Percentiles rank a stretch among this genome's conserved stretches.
These are phyloP conservation scores for Apiospora rasikravindrae DNA, from an alignment of 2,329 filamentous ascomycete genomes.

Conservation along the genomic window DNA sequence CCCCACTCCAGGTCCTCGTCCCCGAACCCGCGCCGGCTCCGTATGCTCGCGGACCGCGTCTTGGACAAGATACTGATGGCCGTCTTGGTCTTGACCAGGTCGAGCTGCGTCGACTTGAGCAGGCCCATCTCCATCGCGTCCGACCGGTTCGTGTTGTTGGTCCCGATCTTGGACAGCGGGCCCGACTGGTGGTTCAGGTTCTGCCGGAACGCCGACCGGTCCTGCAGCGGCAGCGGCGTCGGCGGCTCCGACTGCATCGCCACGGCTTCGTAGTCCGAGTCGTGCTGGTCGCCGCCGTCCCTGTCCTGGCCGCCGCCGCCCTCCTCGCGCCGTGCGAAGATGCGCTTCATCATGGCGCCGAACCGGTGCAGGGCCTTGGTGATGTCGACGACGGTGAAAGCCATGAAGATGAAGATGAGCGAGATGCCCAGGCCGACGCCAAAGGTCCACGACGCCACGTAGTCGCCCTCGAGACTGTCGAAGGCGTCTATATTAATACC, in stretches of 20 bases:
- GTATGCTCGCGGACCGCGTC: conserved; percentile 19
- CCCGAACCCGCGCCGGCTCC: conserved; percentile 19
- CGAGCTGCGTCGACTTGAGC: conserved; percentile 20
- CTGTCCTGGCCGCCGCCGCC: neutral
- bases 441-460: conserved; percentile 60
- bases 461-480: conserved; percentile 50
- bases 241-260: conserved; percentile 15
- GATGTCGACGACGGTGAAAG: conserved; percentile 45
- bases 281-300: conserved; percentile 10
- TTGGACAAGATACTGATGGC: conserved; percentile 23
- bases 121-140: conserved; percentile 22
- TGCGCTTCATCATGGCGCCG: conserved; percentile 11
- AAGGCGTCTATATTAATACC: conserved; percentile 56
- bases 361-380: conserved; percentile 27
- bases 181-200: neutral
- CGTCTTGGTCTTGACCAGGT: conserved; percentile 23
- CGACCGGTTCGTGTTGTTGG: conserved; percentile 22
- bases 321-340: neutral
- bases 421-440: conserved; percentile 48
- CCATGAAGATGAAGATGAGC: conserved; percentile 44
- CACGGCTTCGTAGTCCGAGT: conserved; percentile 1
- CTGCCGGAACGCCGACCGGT: neutral
- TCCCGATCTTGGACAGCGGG: conserved; percentile 18
- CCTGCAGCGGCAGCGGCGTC: conserved; percentile 2
- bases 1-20: conserved; percentile 23